phyloP scores from a whole-genome alignment of 129 eudicot species.

The Scalesia atractyloides region DNA sequence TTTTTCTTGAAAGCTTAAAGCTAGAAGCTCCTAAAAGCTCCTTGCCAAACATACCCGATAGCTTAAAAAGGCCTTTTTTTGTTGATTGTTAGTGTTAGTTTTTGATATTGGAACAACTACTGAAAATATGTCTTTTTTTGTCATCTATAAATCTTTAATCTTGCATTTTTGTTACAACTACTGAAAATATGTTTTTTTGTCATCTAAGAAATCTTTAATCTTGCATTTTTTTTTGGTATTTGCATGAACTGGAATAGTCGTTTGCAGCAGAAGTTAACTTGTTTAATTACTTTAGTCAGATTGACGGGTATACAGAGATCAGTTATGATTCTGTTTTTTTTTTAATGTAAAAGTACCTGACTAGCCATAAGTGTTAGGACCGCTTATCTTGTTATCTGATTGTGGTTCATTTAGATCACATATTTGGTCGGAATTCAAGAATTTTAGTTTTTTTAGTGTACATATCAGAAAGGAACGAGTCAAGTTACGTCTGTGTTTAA shows the following conservation, averaged over 20 bases:
- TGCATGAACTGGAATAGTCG: background rate
- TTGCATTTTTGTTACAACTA: no score
- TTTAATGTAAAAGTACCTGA: background rate
- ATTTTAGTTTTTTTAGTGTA: background rate
- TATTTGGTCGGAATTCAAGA: background rate
- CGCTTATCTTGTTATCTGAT: background rate
- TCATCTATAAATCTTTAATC: no score
- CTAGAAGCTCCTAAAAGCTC: no score
- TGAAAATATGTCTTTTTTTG: no score
- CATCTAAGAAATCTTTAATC: conserved; percentile 1
- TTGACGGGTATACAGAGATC: background rate
- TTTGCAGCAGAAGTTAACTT: background rate
- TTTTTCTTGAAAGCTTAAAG: no score
- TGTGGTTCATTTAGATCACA: background rate
- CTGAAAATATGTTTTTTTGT: background rate
- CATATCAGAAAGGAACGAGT: background rate
- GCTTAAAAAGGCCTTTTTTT: background rate
- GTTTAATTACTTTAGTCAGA: background rate
- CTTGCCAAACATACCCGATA: no score
- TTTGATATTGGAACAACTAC: background rate
- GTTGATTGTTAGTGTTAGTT: background rate
- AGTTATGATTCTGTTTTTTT: background rate
- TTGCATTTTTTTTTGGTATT: background rate
- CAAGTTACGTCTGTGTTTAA: background rate
- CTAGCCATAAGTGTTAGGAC: background rate